Percentiles rank a stretch among this genome's conserved stretches.
phyloP scores from a whole-genome alignment of 257 asterid species.

The Linaria vulgaris region DNA sequence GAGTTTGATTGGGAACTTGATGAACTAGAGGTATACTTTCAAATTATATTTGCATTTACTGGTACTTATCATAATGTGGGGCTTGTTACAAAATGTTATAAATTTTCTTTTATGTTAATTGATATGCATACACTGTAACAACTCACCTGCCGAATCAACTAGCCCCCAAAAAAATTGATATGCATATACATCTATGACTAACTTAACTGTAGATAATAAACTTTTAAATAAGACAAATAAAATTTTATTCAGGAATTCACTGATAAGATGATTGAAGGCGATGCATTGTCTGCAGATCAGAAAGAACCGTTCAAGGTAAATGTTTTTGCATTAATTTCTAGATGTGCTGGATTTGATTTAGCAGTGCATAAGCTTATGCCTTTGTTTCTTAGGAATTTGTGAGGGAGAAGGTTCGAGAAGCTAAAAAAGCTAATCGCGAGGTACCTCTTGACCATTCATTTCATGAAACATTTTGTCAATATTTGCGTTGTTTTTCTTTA shows the following conservation, averaged over 20 bases:
- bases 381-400: conserved; percentile 49
- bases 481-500: not conserved
- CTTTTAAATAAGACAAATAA: not conserved
- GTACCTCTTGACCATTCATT: conserved; percentile 33
- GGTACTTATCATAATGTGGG: not conserved
- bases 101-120: not conserved
- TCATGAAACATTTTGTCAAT: not conserved
- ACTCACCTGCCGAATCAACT: too few species aligned
- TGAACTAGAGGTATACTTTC: conserved; percentile 70
- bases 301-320: conserved; percentile 71
- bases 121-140: conserved; percentile 19
- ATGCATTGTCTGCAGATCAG: conserved; percentile 64
- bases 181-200: conserved; percentile 13
- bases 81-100: not conserved
- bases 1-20: conserved; percentile 94
- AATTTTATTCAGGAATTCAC: conserved; percentile 44
- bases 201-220: conserved; percentile 7
- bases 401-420: conserved; percentile 78
- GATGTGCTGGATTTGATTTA: conserved; percentile 7
- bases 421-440: conserved; percentile 67
- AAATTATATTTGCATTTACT: conserved; percentile 4
- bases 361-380: not conserved
- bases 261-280: conserved; percentile 52
- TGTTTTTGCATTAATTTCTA: conserved; percentile 10
- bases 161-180: too few species aligned